Percentiles rank a stretch among this genome's conserved stretches.
These are phyloP conservation scores for Suhomyces taliae DNA, from an alignment of 1,139 yeast species.

Conservation along the genomic window DNA sequence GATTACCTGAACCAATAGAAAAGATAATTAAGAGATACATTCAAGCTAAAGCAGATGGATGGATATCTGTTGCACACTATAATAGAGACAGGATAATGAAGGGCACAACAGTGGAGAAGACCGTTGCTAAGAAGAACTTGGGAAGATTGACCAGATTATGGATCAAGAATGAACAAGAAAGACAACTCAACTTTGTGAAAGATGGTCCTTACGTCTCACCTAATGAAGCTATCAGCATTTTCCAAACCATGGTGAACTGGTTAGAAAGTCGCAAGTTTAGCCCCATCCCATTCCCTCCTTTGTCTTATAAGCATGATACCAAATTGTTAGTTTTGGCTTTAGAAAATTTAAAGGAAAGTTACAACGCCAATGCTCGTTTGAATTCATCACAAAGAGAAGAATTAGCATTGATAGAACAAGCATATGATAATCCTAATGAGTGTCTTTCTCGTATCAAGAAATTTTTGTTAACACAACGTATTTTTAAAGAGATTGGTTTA, in stretches of 20 bases:
- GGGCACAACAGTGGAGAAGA: constrained; percentile 91
- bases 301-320: constrained; percentile 90
- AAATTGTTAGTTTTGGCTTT: constrained; percentile 84
- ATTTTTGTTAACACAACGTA: constrained; percentile 81
- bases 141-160: constrained; percentile 91
- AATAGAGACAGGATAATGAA: constrained; percentile 85
- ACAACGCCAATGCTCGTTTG: constrained; percentile 77
- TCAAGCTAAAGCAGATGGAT: constrained; percentile 94
- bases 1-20: constrained; percentile 88
- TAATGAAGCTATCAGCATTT: constrained; percentile 83
- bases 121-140: constrained; percentile 87
- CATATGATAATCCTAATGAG: constrained; percentile 96
- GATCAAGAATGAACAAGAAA: constrained; percentile 88
- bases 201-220: constrained; percentile 89
- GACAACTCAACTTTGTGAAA: constrained; percentile 76
- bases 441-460: constrained; percentile 83
- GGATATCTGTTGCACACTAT: constrained; percentile 92
- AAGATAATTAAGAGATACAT: constrained; percentile 84
- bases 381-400: constrained; percentile 91
- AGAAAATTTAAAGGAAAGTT: constrained; percentile 82
- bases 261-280: constrained; percentile 80
- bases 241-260: constrained; percentile 90
- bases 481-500: constrained; percentile 83
- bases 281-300: constrained; percentile 93
- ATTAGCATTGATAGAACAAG: constrained; percentile 89